A percentile compares a stretch with the other conserved stretches of the same genome.
Conservation (phyloP, 176 grass and related monocot species). For the Triticum turgidum region DNA sequence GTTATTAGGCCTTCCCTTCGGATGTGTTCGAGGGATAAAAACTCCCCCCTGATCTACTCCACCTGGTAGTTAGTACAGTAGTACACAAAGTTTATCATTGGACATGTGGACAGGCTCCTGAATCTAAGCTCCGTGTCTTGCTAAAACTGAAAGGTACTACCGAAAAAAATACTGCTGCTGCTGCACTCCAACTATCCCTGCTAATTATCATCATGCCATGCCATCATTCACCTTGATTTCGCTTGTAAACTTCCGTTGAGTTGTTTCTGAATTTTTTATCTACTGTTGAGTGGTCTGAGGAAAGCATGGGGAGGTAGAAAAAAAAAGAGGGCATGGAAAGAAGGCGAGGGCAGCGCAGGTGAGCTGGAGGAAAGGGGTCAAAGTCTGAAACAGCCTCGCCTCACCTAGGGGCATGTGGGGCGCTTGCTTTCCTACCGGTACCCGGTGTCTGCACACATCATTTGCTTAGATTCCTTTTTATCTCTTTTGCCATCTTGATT, state of each 20-base stretch:
- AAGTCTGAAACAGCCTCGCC: constrained; percentile 41
- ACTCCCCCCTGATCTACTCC: not conserved
- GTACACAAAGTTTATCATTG: constrained; percentile 9
- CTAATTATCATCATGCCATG: not conserved
- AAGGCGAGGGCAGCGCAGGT: constrained; percentile 36
- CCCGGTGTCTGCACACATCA: constrained; percentile 43
- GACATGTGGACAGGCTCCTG: constrained; percentile 39
- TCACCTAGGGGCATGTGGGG: constrained; percentile 38
- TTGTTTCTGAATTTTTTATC: not conserved
- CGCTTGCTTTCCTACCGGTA: constrained; percentile 50
- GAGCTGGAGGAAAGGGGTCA: constrained; percentile 62
- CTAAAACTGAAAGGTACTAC: constrained; percentile 13
- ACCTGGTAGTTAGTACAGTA: not conserved
- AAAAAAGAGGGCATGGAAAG: not conserved
- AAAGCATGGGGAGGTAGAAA: not conserved
- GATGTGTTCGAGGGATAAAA: not conserved
- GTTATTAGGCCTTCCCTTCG: not conserved
- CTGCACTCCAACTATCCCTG: not conserved
- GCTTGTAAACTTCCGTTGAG: not conserved
- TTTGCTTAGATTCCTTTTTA: not conserved
- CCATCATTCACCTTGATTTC: constrained; percentile 8
- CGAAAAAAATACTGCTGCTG: not conserved
- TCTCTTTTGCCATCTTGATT: not conserved
- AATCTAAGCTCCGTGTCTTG: constrained; percentile 31
- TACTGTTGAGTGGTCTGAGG: constrained; percentile 28